Percentiles rank a stretch among this genome's conserved stretches.
phyloP scores from a whole-genome alignment of 768 basidiomycete species.

The Kondoa subrosea region DNA sequence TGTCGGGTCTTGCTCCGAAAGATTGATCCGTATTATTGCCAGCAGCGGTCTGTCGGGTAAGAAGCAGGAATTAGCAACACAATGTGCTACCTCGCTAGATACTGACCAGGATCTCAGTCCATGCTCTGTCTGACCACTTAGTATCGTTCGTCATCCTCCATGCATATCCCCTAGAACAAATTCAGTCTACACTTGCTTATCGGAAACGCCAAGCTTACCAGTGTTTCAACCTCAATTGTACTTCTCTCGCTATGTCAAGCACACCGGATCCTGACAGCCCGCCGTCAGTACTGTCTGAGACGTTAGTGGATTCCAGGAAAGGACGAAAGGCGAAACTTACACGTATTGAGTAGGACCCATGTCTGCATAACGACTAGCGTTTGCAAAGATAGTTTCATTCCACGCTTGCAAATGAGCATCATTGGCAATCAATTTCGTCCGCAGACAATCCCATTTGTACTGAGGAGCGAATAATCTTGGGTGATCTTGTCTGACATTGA shows the following conservation, averaged over 20 bases:
- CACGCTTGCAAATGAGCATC: slow-evolving; percentile 75
- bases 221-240: slow-evolving; percentile 82
- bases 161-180: slow-evolving; percentile 52
- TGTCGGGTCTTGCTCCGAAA: slow-evolving; percentile 49
- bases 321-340: not conserved
- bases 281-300: slow-evolving; percentile 53
- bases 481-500: slow-evolving; percentile 51
- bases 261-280: slow-evolving; percentile 55
- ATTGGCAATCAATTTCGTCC: slow-evolving; percentile 47
- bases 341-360: slow-evolving; percentile 39
- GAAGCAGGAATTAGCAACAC: slow-evolving; percentile 8
- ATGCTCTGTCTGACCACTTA: slow-evolving; percentile 71
- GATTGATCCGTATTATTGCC: slow-evolving; percentile 44
- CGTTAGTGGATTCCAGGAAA: slow-evolving; percentile 8
- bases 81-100: not conserved
- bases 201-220: slow-evolving; percentile 10
- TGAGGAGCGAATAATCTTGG: slow-evolving; percentile 79
- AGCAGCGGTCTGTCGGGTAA: slow-evolving; percentile 47
- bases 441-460: slow-evolving; percentile 79
- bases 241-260: slow-evolving; percentile 68
- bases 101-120: slow-evolving; percentile 62
- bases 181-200: not conserved
- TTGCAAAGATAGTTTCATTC: slow-evolving; percentile 79
- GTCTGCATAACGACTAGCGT: slow-evolving; percentile 58
- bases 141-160: slow-evolving; percentile 84